Percentiles rank a stretch among this genome's conserved stretches.
phyloP scores from a whole-genome alignment of 2,329 filamentous ascomycete species.

The Niveomyces coronatus region DNA sequence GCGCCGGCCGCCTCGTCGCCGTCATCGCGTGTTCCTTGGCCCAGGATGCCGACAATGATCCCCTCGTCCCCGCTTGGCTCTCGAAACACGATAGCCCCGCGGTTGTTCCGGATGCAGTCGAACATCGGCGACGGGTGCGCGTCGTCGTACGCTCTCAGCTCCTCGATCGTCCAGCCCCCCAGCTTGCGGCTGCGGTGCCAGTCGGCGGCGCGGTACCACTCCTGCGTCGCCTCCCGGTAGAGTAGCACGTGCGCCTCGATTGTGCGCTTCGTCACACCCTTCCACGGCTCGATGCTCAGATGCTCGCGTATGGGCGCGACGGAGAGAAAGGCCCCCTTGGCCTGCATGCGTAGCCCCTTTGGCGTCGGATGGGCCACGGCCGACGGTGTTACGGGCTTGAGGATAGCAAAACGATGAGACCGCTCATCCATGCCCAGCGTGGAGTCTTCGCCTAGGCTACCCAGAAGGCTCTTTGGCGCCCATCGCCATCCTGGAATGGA shows the following conservation, averaged over 20 bases:
- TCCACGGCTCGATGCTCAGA: constrained; percentile 13
- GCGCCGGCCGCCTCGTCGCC: background rate
- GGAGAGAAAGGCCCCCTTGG: constrained; percentile 11
- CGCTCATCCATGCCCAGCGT: constrained; percentile 13
- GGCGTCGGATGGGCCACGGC: constrained; percentile 12
- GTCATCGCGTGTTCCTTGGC: background rate
- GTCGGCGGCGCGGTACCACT: constrained; percentile 14
- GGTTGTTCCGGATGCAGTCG: constrained; percentile 11
- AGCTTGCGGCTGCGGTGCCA: constrained; percentile 15
- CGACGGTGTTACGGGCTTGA: background rate
- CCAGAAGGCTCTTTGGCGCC: constrained; percentile 16
- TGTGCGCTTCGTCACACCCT: constrained; percentile 8
- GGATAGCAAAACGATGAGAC: constrained; percentile 10
- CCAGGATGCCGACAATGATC: constrained; percentile 1
- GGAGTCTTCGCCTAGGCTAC: constrained; percentile 12
- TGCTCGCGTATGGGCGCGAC: constrained; percentile 2
- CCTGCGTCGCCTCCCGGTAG: constrained; percentile 7
- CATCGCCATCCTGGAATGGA: constrained; percentile 17
- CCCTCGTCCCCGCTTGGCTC: background rate
- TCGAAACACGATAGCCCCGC: constrained; percentile 11
- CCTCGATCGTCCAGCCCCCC: constrained; percentile 11
- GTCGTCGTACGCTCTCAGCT: constrained; percentile 11
- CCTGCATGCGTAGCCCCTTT: constrained; percentile 12
- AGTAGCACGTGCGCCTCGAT: constrained; percentile 12
- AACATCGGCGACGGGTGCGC: constrained; percentile 11